These are phyloP conservation scores for Cardamine occulta DNA, from an alignment of 345 rosid genomes.

Conservation along the genomic window DNA sequence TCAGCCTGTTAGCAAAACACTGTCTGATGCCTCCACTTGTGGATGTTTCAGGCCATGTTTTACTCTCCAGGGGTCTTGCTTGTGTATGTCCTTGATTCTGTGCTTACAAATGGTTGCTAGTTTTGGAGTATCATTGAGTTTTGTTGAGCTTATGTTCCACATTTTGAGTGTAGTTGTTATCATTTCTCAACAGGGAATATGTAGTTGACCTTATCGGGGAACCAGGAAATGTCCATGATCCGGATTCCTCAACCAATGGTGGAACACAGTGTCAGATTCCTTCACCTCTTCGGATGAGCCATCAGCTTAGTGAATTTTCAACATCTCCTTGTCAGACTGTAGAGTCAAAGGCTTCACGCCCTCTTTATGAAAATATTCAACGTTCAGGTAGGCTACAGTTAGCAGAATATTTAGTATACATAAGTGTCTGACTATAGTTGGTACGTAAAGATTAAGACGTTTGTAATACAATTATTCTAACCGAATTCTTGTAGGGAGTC, in stretches of 20 bases:
- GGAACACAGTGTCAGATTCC: constrained; percentile 58
- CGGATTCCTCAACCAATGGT: constrained; percentile 89
- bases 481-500: constrained; percentile 48
- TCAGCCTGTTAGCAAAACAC: constrained; percentile 2
- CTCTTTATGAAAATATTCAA: constrained; percentile 46
- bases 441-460: constrained; percentile 6
- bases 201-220: constrained; percentile 94
- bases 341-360: constrained; percentile 39
- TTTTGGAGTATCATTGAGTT: background rate
- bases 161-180: constrained; percentile 22
- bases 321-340: constrained; percentile 43
- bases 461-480: background rate
- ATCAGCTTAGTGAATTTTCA: constrained; percentile 54
- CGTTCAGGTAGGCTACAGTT: constrained; percentile 51
- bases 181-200: constrained; percentile 72
- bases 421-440: background rate
- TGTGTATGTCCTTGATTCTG: constrained; percentile 43
- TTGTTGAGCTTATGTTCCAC: constrained; percentile 9
- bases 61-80: constrained; percentile 34
- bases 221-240: constrained; percentile 87
- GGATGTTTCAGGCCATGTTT: constrained; percentile 16
- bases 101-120: constrained; percentile 31
- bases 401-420: background rate
- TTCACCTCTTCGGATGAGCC: constrained; percentile 69
- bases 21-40: constrained; percentile 13